Base-by-base conservation (phyloP, 148 eudicot species). In the Amaranthus cruentus region DNA sequence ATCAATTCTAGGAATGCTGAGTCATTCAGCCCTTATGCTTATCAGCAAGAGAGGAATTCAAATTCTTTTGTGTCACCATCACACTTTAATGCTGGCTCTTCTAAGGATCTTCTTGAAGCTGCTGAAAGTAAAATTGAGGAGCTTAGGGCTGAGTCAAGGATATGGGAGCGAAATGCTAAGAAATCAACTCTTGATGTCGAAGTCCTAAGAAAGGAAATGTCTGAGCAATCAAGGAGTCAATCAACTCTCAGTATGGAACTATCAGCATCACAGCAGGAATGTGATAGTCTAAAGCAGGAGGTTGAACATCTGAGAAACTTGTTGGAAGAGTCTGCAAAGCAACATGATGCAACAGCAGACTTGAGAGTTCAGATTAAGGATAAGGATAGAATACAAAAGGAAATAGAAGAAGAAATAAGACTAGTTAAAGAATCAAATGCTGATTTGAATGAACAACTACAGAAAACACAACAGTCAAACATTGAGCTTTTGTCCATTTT, bases 81-180 rank as follows among this genome's bases (percentile, higher is more conserved):
- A 14, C 61, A 75, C 54, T 63, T 66, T 21, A 81, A 76, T 77
- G 66, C 82, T 56, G 85, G 75, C 72, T 82, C 93, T 76, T 87
- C 97, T 14, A 89, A 77, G 76, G 84, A 80, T 42, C 87, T 84
- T 78, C 83, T 84, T 68, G 93, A 91, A 85, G 91, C 85, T 66
- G 92, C 89, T 62, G 97, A 93, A 77, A 87, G 80, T 66, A 85
- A 84, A 38, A 88, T 83, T 53, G 89, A 88, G 71, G 93, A 93
- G 75, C 90, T 88, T 53, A 70, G 86, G 50, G 86, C 83, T 43
- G 97, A 88, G 79, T 88, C 91, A 56, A 89, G 84, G 55, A 88
- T 77, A 87, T 91, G 97, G 96, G 98, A 91, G 74, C 80, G 88
- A 78, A 88, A 90, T 75, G 87, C 91, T 11, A 85, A 87, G 77